These are phyloP conservation scores for Penicillium verhagenii DNA, from an alignment of 495 filamentous ascomycete species.

Conservation along the genomic window DNA sequence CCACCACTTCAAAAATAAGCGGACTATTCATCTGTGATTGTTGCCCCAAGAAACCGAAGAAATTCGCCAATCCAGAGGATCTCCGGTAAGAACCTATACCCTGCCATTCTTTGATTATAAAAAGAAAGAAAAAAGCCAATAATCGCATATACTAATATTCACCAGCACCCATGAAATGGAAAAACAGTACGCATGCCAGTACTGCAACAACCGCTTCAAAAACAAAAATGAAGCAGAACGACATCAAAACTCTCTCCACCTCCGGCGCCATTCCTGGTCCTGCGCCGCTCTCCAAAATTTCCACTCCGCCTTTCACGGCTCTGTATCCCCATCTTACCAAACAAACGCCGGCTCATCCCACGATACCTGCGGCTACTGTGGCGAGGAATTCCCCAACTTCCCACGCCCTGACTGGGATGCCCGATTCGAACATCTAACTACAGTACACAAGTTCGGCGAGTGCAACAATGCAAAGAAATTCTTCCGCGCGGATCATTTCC, in stretches of 20 bases:
- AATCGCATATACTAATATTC: slow-evolving; percentile 3
- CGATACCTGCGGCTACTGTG: slow-evolving; percentile 94
- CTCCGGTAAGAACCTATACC: slow-evolving; percentile 76
- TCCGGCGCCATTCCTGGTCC: slow-evolving; percentile 96
- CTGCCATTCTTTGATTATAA: no score
- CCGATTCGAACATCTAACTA: slow-evolving; percentile 80
- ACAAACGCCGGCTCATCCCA: slow-evolving; percentile 40
- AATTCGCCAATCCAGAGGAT: slow-evolving; percentile 85
- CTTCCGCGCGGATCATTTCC: slow-evolving; percentile 95
- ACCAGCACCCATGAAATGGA: slow-evolving; percentile 78
- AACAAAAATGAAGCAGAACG: slow-evolving; percentile 99
- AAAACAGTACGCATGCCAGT: slow-evolving; percentile 92
- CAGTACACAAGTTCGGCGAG: slow-evolving; percentile 93
- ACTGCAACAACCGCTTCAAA: slow-evolving; percentile 94
- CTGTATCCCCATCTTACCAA: slow-evolving; percentile 42
- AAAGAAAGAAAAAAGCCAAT: no score
- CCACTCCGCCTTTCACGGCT: slow-evolving; percentile 83
- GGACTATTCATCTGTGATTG: slow-evolving; percentile 84
- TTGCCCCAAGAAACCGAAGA: slow-evolving; percentile 98
- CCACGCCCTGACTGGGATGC: slow-evolving; percentile 76
- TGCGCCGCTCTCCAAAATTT: slow-evolving; percentile 80
- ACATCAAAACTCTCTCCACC: slow-evolving; percentile 94
- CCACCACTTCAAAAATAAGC: slow-evolving; percentile 33
- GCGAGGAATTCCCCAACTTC: slow-evolving; percentile 81
- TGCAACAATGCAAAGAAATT: slow-evolving; percentile 99